Percentiles rank a stretch among this genome's conserved stretches.
Evolutionary conservation across 306 rosid species (phyloP).

Genomic region (Castanospermum australe): DNA sequence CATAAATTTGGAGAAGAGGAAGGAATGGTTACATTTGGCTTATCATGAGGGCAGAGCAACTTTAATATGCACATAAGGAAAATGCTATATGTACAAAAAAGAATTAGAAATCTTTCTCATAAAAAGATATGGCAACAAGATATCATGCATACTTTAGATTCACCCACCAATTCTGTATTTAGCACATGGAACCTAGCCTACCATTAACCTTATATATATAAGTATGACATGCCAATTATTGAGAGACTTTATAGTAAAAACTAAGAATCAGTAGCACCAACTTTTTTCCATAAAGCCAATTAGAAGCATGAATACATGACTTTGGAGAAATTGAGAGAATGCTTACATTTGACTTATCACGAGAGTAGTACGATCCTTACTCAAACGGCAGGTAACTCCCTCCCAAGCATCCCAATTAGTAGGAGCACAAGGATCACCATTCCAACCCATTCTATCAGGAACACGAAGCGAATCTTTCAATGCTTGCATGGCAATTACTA

Average conservation of each 20-base stretch:
- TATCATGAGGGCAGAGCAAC: neutral
- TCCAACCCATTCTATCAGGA: constrained; percentile 99
- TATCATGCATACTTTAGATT: neutral
- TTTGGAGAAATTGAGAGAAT: neutral
- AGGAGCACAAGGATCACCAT: constrained; percentile 99
- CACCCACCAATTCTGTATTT: neutral
- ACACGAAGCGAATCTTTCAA: constrained; percentile 82
- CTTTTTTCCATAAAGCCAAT: neutral
- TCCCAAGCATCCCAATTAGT: constrained; percentile 98
- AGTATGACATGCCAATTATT: neutral
- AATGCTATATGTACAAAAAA: neutral
- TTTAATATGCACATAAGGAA: neutral
- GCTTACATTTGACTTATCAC: constrained; percentile 78
- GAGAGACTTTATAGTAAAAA: neutral
- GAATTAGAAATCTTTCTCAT: neutral
- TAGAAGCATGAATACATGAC: neutral
- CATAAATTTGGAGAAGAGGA: neutral
- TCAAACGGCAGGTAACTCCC: constrained; percentile 83
- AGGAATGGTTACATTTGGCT: neutral
- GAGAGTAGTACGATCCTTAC: constrained; percentile 56
- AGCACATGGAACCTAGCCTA: neutral
- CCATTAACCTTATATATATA: neutral
- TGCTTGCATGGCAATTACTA: constrained; percentile 81
- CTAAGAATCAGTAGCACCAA: neutral
- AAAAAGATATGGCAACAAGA: neutral